Conservation (phyloP, 1,139 yeast species). For the Geotrichum macrosporum region DNA sequence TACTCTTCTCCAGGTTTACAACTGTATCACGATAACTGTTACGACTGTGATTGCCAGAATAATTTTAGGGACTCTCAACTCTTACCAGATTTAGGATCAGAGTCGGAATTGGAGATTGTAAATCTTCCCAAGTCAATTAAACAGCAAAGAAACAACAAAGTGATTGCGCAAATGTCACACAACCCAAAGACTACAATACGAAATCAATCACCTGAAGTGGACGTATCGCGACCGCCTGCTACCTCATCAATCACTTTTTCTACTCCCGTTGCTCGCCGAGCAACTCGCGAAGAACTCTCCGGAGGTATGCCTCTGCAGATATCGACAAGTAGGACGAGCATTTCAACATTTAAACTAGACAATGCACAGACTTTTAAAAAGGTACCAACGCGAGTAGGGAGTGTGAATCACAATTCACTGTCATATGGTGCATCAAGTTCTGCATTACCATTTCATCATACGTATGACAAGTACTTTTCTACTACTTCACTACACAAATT, state of each 20-base stretch:
- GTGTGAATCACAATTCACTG: neutral
- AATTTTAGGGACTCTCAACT: neutral
- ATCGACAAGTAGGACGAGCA: constrained; percentile 1
- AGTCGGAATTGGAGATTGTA: neutral
- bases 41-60: neutral
- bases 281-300: neutral
- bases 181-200: neutral
- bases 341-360: constrained; percentile 10
- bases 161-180: neutral
- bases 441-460: neutral
- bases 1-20: no score
- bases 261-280: constrained; percentile 2
- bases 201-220: neutral
- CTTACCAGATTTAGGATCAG: no score
- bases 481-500: neutral
- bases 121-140: neutral
- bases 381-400: constrained; percentile 1
- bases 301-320: constrained; percentile 4
- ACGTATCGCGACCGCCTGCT: neutral
- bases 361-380: constrained; percentile 4
- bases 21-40: no score
- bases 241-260: constrained; percentile 2
- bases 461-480: constrained; percentile 9
- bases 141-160: neutral
- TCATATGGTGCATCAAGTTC: neutral